A percentile compares a stretch with the other conserved stretches of the same genome.
These are phyloP conservation scores for Fusarium fracticaudum DNA, from an alignment of 2,329 filamentous ascomycete species.

Conservation along the genomic window DNA sequence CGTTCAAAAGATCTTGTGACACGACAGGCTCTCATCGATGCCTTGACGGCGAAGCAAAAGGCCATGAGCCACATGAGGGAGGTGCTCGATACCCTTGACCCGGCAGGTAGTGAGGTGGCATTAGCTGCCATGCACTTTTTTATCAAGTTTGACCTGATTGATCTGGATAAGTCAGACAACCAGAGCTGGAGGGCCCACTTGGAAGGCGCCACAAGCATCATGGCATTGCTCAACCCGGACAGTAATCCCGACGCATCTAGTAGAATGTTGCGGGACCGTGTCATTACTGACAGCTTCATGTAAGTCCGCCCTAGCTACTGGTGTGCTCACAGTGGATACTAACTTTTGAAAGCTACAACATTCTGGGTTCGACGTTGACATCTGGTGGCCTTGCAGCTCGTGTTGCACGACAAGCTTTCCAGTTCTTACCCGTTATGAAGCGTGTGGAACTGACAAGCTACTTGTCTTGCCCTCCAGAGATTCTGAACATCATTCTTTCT, in stretches of 20 bases:
- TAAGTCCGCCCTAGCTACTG: constrained; percentile 42
- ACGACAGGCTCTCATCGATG: constrained; percentile 56
- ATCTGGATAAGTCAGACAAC: constrained; percentile 54
- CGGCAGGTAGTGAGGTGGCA: constrained; percentile 56
- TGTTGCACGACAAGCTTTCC: constrained; percentile 52
- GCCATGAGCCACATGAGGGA: constrained; percentile 55
- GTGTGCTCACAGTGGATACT: constrained; percentile 9
- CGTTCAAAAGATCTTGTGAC: constrained; percentile 52
- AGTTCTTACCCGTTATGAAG: constrained; percentile 52
- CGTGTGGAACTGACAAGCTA: constrained; percentile 55
- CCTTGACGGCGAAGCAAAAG: constrained; percentile 57
- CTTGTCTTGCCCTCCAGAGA: constrained; percentile 54
- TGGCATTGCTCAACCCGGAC: constrained; percentile 49
- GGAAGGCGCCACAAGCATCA: constrained; percentile 55
- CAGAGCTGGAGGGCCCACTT: constrained; percentile 59
- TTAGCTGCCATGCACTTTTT: constrained; percentile 62
- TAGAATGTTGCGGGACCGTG: constrained; percentile 54
- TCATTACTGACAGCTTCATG: constrained; percentile 60
- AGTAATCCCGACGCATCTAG: constrained; percentile 43
- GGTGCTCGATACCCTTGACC: constrained; percentile 52
- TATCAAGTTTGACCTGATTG: constrained; percentile 62
- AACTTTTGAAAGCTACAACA: constrained; percentile 50
- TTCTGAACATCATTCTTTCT: constrained; percentile 57
- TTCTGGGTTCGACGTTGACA: constrained; percentile 52
- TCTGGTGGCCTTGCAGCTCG: constrained; percentile 50